Conservation (phyloP, 345 rosid genomes). For the Hevea brasiliensis region DNA sequence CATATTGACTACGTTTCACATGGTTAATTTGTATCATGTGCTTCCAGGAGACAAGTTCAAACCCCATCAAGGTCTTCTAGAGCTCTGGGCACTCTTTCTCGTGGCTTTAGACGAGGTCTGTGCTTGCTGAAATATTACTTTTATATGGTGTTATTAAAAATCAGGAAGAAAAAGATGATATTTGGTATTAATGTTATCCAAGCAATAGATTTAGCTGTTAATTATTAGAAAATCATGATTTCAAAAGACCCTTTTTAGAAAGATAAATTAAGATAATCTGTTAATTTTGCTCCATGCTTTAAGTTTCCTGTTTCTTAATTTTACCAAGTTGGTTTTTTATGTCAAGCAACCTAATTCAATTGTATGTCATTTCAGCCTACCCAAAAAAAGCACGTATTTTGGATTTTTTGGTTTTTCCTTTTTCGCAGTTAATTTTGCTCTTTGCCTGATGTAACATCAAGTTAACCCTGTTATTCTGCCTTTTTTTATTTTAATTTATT, state of each 20-base stretch:
- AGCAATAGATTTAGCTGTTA: no score
- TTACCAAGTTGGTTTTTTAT: background rate
- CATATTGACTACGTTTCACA: background rate
- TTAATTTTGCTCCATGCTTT: background rate
- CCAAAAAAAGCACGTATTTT: background rate
- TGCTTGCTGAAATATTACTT: slow-evolving; percentile 4
- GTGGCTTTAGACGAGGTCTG: slow-evolving; percentile 56
- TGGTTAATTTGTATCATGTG: slow-evolving; percentile 9
- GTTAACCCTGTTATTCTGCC: slow-evolving; percentile 1
- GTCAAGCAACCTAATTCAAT: background rate
- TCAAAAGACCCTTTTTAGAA: background rate
- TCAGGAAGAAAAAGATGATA: background rate
- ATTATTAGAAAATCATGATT: background rate
- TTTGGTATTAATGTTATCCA: background rate
- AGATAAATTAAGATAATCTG: background rate
- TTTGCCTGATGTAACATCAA: background rate
- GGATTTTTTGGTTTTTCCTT: background rate
- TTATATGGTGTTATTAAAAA: background rate
- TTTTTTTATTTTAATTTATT: no score
- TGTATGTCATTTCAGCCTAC: background rate
- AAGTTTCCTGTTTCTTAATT: background rate
- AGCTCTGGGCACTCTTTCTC: slow-evolving; percentile 49
- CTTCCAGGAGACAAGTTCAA: slow-evolving; percentile 50
- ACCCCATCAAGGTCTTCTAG: slow-evolving; percentile 54
- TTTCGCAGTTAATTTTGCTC: no score